phyloP scores from a whole-genome alignment of 495 filamentous ascomycete species.

The Talaromyces wortmannii region DNA sequence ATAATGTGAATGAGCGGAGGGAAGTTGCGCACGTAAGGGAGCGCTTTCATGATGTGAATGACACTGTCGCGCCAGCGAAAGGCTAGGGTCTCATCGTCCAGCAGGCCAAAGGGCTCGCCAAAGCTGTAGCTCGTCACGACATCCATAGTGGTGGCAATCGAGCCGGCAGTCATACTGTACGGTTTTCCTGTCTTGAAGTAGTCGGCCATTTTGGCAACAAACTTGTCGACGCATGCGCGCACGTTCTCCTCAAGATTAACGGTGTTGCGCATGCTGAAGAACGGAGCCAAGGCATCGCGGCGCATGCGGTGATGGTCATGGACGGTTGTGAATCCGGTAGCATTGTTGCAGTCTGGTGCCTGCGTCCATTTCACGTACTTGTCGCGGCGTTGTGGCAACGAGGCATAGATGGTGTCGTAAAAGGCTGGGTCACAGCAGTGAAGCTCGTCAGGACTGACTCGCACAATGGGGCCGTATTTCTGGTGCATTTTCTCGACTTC shows the following conservation, averaged over 20 bases:
- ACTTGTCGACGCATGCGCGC: conserved; percentile 19
- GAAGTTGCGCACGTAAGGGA: too few relatives aligned
- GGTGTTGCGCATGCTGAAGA: conserved; percentile 33
- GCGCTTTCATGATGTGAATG: too few relatives aligned
- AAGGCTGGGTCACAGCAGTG: conserved; percentile 24
- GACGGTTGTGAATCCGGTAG: conserved; percentile 18
- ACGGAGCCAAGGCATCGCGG: conserved; percentile 25
- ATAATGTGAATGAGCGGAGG: too few relatives aligned
- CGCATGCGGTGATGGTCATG: conserved; percentile 32
- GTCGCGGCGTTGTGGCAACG: conserved; percentile 16
- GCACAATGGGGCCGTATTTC: conserved; percentile 36
- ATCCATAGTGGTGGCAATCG: too few relatives aligned
- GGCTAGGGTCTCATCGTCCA: too few relatives aligned
- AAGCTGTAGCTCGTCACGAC: too few relatives aligned
- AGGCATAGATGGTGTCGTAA: conserved; percentile 18
- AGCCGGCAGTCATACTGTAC: too few relatives aligned
- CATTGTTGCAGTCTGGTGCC: neutral
- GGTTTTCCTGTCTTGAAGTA: neutral
- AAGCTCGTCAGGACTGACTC: conserved; percentile 19
- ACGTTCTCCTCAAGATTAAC: conserved; percentile 24
- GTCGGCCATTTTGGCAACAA: conserved; percentile 12
- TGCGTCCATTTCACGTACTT: conserved; percentile 2
- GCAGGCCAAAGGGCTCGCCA: too few relatives aligned
- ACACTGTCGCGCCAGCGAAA: too few relatives aligned
- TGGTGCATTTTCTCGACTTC: conserved; percentile 39